Evolutionary conservation across 352 stramenopile species (phyloP), one percentile per base, ranked within the genome.

Genomic region (Thalassiosira livingstoniorum): DNA sequence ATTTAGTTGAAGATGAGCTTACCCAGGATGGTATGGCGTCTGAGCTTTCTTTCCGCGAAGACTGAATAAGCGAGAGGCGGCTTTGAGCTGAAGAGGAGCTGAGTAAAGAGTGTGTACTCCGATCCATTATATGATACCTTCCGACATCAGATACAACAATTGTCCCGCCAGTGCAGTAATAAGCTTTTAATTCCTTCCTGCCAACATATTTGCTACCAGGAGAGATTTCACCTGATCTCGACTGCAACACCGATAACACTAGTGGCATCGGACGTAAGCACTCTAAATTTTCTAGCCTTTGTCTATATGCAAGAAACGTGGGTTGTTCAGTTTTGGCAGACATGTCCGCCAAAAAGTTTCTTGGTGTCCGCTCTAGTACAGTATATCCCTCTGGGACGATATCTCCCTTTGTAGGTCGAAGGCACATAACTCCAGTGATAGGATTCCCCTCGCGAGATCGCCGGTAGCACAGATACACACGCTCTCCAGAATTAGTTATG

Each of bases 391-490:
- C 80, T 31, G 92, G 93, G 63, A 95, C 87, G 3, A 76, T 23
- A 80, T 97, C 94, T 70, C 87, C 73, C 27, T 91, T 90, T 21
- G 78, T 66, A 29, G 92, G 92, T 60, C 85, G 82, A 31, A 96
- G 85, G 25, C 93, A 89, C 39, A 94, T 55, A 35, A 95, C 80
- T 57, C 81, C 85, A 35, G 89, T 96, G 10, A 97, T 87, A 23
- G 94, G 93, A 77, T 97, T 97, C 0, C 92, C 92, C 75, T 95
- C 92, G 42, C 91, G 73, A 31, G 93, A 95, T 25, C 90, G 75
- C 78, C 92, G 87, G 68, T 93, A 96, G 67, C 92, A 96, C 29
- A 96, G 73, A 79, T 92, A 96, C 1, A 95, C 86, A 62, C 90
- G 80, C 60, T 97, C 92, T 60, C 83, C 88, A 27, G 58, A 78